Evolutionary conservation across 129 eudicot genomes (phyloP), one percentile per base, ranked within the genome.

Genomic region (Ambrosia trifida): DNA sequence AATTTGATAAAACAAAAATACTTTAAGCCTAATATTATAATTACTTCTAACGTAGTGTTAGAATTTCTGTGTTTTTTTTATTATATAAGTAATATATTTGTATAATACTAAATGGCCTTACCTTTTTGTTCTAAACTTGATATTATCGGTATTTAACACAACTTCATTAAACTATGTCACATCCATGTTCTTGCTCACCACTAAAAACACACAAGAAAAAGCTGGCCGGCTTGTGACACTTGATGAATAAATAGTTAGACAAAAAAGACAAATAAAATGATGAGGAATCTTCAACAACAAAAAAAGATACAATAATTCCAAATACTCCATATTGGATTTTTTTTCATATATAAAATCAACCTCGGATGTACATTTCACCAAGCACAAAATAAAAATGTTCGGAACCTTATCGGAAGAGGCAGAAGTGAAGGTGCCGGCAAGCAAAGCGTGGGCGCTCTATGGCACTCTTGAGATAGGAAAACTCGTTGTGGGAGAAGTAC

Each of bases 371-470:
- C 47, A 77, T 77, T 77, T 32, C 66, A 40, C 24, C 47, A 36
- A 28, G 31, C 7, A 41, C 45, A 32, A 41, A 70, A 70, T 5
- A 49, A 77, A 72, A 50, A 78, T 73, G 86, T 68, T 73, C 3
- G 86, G 83, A 33, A 51, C 77, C 2, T 13, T 77, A 40, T 60
- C 73, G 2, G 74, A 68, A 38, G 86, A 82, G 61, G 65, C 62
- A 4, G 70, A 73, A 58, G 82, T 69, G 53, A 61, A 78, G 70
- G 86, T 74, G 45, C 66, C 86, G 2, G 70, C 83, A 7, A 69
- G 70, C 61, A 51, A 61, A 62, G 86, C 78, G 6, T 78, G 83
- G 86, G 80, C 61, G 6, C 50, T 82, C 12, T 62, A 53, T 4
- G 73, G 86, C 59, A 68, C 70, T 45, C 70, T 82, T 18, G 70